These are phyloP conservation scores for Aspergillus campestris DNA, from an alignment of 495 filamentous ascomycete genomes.

Conservation along the genomic window DNA sequence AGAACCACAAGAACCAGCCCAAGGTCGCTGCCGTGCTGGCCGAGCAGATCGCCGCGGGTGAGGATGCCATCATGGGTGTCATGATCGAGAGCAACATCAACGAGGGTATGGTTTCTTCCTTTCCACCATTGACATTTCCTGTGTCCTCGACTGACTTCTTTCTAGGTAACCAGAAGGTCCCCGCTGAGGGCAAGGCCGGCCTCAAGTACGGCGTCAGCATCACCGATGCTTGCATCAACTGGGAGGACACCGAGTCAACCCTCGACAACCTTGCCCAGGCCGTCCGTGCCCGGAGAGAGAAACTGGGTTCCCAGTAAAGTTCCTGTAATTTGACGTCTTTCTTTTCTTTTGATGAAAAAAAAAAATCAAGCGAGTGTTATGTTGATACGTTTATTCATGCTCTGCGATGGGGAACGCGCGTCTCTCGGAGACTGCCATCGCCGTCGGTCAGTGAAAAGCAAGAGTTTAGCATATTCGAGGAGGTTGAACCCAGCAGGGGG, in stretches of 20 bases:
- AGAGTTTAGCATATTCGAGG: no score
- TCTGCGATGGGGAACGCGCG: no score
- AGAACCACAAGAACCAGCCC: constrained; percentile 95
- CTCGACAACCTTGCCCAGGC: constrained; percentile 74
- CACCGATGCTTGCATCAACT: constrained; percentile 94
- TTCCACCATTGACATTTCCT: background rate
- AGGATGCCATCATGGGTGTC: constrained; percentile 87
- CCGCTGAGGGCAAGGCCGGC: constrained; percentile 75
- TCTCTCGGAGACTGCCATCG: no score
- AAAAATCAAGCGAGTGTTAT: no score
- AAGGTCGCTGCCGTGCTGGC: constrained; percentile 80
- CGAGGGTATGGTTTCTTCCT: constrained; percentile 53
- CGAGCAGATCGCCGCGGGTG: constrained; percentile 76
- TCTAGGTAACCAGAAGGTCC: constrained; percentile 83
- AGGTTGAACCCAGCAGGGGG: no score
- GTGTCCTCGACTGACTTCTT: background rate
- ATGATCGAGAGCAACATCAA: constrained; percentile 99
- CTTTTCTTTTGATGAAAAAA: background rate
- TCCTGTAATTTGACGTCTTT: background rate
- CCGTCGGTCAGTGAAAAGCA: no score
- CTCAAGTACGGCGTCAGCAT: constrained; percentile 95
- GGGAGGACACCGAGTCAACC: constrained; percentile 83
- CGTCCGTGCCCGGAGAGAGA: constrained; percentile 48
- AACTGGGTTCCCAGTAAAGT: constrained; percentile 18
- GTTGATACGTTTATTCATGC: no score